Base-by-base conservation (phyloP, 257 asterid species). In the Echium plantagineum region DNA sequence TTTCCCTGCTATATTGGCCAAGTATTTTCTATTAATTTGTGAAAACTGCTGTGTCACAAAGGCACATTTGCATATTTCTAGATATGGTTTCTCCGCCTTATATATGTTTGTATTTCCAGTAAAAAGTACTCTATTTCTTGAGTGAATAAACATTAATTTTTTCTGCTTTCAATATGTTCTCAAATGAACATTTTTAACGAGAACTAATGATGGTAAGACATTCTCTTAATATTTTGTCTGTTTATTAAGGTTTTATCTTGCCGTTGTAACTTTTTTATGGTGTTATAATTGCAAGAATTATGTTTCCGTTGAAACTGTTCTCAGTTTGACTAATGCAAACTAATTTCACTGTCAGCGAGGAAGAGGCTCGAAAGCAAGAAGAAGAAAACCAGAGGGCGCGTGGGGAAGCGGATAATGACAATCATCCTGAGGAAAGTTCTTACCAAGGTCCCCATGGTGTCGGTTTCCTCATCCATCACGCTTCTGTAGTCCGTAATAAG, bases 401-500 rank as follows among this genome's bases (percentile, higher is more conserved):
- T 42, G 49, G 17, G 8, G 38, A 56, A 56, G 19, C 20, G 22
- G 20, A 56, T 17, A 24, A 56, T 19, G 22, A 10, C 57, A 53
- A 7, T 18, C 22, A 7, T 17, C 21, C 57, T 8, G 22, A 19
- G 22, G 22, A 7, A 53, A 53, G 26, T 53, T 3, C 57, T 18
- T 16, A 56, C 19, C 38, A 61, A 59, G 70, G 57, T 61, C 71
- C 95, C 20, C 74, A 84, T 80, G 85, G 85, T 83, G 83, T 84
- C 60, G 98, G 98, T 61, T 90, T 91, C 62, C 83, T 91, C 26
- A 79, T 84, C 66, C 98, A 91, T 79, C 98, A 88, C 78, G 83
- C 78, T 60, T 88, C 97, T 21, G 63, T 88, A 52, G 80, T 84
- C 63, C 98, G 95, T 68, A 91, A 81, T 69, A 91, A 91, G 69